Conservation (phyloP, 1,139 yeast genomes). For the Nakaseomyces nivariensis region DNA sequence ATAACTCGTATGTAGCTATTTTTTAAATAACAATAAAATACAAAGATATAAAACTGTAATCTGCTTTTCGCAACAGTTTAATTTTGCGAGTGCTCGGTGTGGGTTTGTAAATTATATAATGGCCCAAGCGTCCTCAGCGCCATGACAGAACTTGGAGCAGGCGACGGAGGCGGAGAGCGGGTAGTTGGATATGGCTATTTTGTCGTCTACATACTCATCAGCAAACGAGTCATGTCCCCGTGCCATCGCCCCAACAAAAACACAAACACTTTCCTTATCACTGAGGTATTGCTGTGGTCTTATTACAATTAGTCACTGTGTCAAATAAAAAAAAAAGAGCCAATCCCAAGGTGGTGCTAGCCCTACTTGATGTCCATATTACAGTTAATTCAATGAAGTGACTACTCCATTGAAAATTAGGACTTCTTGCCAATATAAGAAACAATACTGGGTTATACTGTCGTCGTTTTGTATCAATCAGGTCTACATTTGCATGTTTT, state of each 20-base stretch:
- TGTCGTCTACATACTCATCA: constrained; percentile 92
- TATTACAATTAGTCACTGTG: constrained; percentile 34
- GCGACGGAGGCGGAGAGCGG: constrained; percentile 97
- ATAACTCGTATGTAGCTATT: too few relatives aligned
- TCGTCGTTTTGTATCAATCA: too few relatives aligned
- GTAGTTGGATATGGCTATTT: constrained; percentile 88
- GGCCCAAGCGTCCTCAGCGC: constrained; percentile 96
- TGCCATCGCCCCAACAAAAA: constrained; percentile 98
- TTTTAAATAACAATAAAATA: too few relatives aligned
- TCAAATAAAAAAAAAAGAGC: constrained; percentile 34
- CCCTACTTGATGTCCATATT: too few relatives aligned
- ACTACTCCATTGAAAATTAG: too few relatives aligned
- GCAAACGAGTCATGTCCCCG: constrained; percentile 96
- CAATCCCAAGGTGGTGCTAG: neutral
- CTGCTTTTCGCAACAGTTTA: constrained; percentile 6
- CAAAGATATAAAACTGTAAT: neutral
- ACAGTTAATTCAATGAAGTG: too few relatives aligned
- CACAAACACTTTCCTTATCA: constrained; percentile 89
- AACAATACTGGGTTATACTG: too few relatives aligned
- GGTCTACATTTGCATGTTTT: too few relatives aligned
- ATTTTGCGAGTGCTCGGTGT: constrained; percentile 4
- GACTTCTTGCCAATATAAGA: too few relatives aligned
- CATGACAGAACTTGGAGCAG: constrained; percentile 95
- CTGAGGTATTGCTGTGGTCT: constrained; percentile 74
- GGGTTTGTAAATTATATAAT: constrained; percentile 37